These are phyloP conservation scores for Penicillium mononematosum DNA, from an alignment of 495 filamentous ascomycete genomes.

Conservation along the genomic window DNA sequence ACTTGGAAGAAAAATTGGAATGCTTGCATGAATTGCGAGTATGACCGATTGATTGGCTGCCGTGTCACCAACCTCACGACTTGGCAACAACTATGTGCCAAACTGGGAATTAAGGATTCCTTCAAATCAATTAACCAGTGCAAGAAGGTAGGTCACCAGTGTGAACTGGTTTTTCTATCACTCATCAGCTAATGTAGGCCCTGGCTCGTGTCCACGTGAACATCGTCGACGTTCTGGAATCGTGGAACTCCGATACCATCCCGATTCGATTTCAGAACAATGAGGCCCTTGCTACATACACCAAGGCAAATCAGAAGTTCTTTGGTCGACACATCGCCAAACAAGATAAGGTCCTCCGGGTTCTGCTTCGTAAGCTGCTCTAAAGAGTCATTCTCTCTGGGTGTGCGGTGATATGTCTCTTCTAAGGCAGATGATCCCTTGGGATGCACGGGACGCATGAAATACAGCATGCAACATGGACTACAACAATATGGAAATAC, in stretches of 20 bases:
- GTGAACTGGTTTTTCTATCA: neutral
- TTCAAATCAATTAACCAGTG: slow-evolving; percentile 40
- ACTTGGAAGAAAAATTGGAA: slow-evolving; percentile 26
- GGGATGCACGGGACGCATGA: too few species aligned
- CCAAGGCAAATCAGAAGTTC: slow-evolving; percentile 26
- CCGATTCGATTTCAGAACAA: slow-evolving; percentile 33
- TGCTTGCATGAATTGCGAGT: slow-evolving; percentile 25
- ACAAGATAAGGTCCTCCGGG: slow-evolving; percentile 37
- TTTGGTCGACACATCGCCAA: slow-evolving; percentile 40
- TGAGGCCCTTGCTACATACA: slow-evolving; percentile 38
- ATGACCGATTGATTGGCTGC: slow-evolving; percentile 22
- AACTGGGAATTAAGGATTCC: slow-evolving; percentile 28
- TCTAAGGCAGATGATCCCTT: neutral
- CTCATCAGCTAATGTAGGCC: slow-evolving; percentile 13
- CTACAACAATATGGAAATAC: too few species aligned
- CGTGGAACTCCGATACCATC: slow-evolving; percentile 26
- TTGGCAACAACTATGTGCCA: slow-evolving; percentile 34
- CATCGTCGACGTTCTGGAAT: slow-evolving; percentile 54
- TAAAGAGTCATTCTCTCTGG: neutral
- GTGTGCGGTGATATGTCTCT: neutral
- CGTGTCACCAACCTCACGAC: slow-evolving; percentile 17
- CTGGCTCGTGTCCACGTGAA: slow-evolving; percentile 46
- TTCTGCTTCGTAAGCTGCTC: slow-evolving; percentile 35
- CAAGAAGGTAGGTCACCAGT: slow-evolving; percentile 32
- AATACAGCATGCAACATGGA: too few species aligned